These are phyloP conservation scores for Cadophora luteo-olivacea DNA, from an alignment of 2,329 filamentous ascomycete genomes.

Conservation along the genomic window DNA sequence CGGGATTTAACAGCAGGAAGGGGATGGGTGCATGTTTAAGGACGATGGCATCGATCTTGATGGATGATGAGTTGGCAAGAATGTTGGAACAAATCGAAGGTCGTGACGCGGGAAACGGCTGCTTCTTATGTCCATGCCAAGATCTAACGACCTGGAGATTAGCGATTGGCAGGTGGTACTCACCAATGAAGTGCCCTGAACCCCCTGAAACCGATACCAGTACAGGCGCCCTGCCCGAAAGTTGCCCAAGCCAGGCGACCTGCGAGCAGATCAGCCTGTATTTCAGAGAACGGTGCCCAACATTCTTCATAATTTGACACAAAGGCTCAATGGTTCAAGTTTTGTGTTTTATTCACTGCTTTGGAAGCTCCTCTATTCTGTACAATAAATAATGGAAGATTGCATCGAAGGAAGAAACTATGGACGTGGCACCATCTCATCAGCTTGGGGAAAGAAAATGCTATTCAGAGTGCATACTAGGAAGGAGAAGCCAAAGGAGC, in stretches of 20 bases:
- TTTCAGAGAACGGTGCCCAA: background rate
- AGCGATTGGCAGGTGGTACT: background rate
- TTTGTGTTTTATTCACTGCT: background rate
- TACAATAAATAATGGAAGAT: background rate
- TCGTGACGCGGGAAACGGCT: background rate
- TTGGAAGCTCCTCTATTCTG: background rate
- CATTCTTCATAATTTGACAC: background rate
- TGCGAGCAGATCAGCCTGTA: background rate
- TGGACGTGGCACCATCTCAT: background rate
- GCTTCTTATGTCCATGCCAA: background rate
- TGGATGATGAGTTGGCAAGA: slow-evolving; percentile 40
- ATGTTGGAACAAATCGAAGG: slow-evolving; percentile 10
- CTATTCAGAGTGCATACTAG: no score
- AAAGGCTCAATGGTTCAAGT: background rate
- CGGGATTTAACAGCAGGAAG: slow-evolving; percentile 25
- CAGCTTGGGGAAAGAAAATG: no score
- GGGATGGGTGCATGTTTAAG: slow-evolving; percentile 42
- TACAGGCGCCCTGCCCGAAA: background rate
- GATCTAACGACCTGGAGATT: background rate
- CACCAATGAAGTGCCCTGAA: background rate
- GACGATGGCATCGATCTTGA: slow-evolving; percentile 31
- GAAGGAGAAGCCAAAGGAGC: no score
- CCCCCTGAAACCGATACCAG: no score
- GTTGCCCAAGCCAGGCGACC: background rate
- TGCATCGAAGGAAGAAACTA: background rate